phyloP scores from a whole-genome alignment of 306 rosid species.

The Trifolium repens region DNA sequence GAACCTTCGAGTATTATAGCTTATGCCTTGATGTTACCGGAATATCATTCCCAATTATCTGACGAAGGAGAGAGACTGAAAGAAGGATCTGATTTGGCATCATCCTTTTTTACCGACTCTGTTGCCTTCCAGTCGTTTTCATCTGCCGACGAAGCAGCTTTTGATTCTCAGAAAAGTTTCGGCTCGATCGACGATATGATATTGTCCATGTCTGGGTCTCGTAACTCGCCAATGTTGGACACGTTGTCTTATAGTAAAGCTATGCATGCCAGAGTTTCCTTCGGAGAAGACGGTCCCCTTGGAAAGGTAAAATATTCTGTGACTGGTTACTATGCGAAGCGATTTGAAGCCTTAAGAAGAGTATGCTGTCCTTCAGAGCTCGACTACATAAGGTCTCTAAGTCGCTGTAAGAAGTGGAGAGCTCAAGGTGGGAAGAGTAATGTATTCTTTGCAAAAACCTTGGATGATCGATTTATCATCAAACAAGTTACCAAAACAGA shows the following conservation, averaged over 20 bases:
- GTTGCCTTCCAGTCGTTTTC: slow-evolving; percentile 53
- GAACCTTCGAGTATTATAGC: slow-evolving; percentile 92
- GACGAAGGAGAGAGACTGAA: slow-evolving; percentile 66
- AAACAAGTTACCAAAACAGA: slow-evolving; percentile 94
- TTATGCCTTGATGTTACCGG: slow-evolving; percentile 70
- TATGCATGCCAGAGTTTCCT: slow-evolving; percentile 81
- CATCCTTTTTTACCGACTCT: slow-evolving; percentile 60
- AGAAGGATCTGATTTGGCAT: slow-evolving; percentile 52
- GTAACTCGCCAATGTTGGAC: slow-evolving; percentile 60
- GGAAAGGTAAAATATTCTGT: slow-evolving; percentile 78
- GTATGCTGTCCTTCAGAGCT: slow-evolving; percentile 91
- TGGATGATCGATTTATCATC: slow-evolving; percentile 91
- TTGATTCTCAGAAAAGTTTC: slow-evolving; percentile 64
- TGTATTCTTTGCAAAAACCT: slow-evolving; percentile 91
- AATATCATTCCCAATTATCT: slow-evolving; percentile 59
- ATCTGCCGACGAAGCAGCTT: slow-evolving; percentile 58
- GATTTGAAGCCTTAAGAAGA: slow-evolving; percentile 85
- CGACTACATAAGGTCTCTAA: slow-evolving; percentile 81
- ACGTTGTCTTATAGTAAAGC: slow-evolving; percentile 63
- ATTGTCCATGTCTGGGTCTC: slow-evolving; percentile 66
- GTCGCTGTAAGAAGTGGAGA: slow-evolving; percentile 97
- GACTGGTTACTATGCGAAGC: slow-evolving; percentile 79
- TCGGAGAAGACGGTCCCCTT: slow-evolving; percentile 78
- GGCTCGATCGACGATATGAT: slow-evolving; percentile 68
- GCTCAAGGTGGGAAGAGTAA: slow-evolving; percentile 99